Evolutionary conservation across 345 rosid species (phyloP).

Genomic region (Moricandia moricandioides): DNA sequence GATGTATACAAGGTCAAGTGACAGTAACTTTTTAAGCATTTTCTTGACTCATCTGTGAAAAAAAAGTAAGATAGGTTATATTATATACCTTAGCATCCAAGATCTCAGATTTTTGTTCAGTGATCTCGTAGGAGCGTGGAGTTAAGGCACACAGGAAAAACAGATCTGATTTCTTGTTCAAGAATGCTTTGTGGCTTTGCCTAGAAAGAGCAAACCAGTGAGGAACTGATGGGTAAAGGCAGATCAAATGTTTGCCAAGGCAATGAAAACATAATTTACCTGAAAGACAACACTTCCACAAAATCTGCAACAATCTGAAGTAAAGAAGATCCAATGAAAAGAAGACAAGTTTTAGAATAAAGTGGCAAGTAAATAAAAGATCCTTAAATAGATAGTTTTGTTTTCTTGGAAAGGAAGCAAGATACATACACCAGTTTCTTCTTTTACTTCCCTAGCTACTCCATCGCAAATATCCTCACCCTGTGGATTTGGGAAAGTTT

Average conservation of each 20-base stretch:
- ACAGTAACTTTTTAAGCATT: neutral
- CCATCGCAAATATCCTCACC: constrained; percentile 71
- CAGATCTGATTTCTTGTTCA: constrained; percentile 51
- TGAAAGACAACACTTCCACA: constrained; percentile 60
- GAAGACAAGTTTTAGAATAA: constrained; percentile 11
- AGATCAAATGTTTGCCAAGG: neutral
- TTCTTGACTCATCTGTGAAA: neutral
- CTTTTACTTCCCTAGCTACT: constrained; percentile 74
- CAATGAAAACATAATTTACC: constrained; percentile 38
- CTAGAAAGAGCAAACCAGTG: constrained; percentile 31
- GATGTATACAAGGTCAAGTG: constrained; percentile 6
- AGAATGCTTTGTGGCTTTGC: constrained; percentile 59
- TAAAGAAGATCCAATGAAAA: constrained; percentile 1
- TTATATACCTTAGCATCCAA: constrained; percentile 55
- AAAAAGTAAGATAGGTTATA: neutral
- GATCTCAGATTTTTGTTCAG: constrained; percentile 56
- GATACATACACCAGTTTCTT: constrained; percentile 79
- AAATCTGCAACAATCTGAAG: constrained; percentile 63
- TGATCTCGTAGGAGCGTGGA: constrained; percentile 46
- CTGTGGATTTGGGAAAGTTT: constrained; percentile 34
- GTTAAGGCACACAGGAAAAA: constrained; percentile 55
- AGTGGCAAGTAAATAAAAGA: neutral
- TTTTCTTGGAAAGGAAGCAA: neutral
- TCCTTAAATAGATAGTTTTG: neutral
- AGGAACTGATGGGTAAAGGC: neutral